Evolutionary conservation across 768 basidiomycete species (phyloP), one percentile per base, ranked within the genome.

Genomic region (Mycena albidolilacea): DNA sequence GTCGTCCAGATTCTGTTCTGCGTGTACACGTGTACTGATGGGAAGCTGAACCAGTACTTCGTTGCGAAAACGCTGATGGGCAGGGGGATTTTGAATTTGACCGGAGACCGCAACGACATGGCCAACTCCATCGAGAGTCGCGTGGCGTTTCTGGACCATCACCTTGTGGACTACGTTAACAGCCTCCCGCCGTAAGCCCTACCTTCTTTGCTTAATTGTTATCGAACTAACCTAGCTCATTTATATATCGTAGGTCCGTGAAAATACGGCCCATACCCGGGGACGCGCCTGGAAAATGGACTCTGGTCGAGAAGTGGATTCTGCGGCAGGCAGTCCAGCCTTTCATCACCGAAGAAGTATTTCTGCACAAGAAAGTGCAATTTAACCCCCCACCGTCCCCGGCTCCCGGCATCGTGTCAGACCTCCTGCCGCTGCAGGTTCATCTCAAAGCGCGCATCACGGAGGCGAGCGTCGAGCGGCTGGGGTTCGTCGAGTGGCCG

Each of bases 261-360:
- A 75, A 73, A 61, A 50, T 72, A 11, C 63, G n/a, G 48, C 67
- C 72, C 1, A 17, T 58, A 57, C 61, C 63, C 23, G 50, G 54
- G 15, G 41, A 65, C n/a, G 6, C 19, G 7, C 57, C 65, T 5
- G 61, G 64, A 0, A 64, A 70, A 15, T 77, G 76, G 76, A 35
- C 19, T 0, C 9, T 77, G 61, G 39, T 58, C 30, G 76, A 77
- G 30, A 75, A 77, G 48, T 76, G 76, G 76, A 75, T 76, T 39
- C 52, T 76, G 9, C 69, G 76, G 8, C 23, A 77, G 44, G 76
- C 76, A 6, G 76, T 72, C 3, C 60, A 70, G 19, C 76, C 76
- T 6, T 77, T 72, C 76, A 38, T 77, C 39, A 75, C 76, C 7
- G 76, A 77, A 5, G 76, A 77, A 35, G 46, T 77, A 14, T 77